Evolutionary conservation across 306 rosid genomes (phyloP).

Genomic region (Pyrus bretschneideri): DNA sequence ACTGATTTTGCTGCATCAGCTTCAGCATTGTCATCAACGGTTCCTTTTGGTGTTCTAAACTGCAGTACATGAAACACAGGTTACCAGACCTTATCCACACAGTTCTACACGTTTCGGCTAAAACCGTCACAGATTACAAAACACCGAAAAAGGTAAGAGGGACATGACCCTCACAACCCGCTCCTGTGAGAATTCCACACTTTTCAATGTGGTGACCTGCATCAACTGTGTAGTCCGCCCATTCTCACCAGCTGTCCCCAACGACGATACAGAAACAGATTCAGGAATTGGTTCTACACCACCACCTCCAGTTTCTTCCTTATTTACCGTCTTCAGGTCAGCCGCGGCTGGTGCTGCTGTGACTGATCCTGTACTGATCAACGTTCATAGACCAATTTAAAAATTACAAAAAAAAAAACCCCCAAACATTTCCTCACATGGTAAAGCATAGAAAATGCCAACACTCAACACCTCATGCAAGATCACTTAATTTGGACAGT

Average conservation of each 20-base stretch:
- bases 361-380: constrained; percentile 46
- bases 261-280: constrained; percentile 25
- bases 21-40: constrained; percentile 29
- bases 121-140: background rate
- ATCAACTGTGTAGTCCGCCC: constrained; percentile 15
- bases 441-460: background rate
- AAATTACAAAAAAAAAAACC: background rate
- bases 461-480: background rate
- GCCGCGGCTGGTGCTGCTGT: constrained; percentile 22
- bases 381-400: background rate
- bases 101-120: constrained; percentile 1
- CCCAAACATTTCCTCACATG: background rate
- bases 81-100: background rate
- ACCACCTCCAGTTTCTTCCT: constrained; percentile 34
- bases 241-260: constrained; percentile 29
- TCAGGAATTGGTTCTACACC: constrained; percentile 27
- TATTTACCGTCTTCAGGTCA: constrained; percentile 21
- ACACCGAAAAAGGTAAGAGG: background rate
- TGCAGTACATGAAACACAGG: constrained; percentile 21
- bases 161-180: constrained; percentile 57
- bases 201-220: constrained; percentile 36
- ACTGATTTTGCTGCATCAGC: constrained; percentile 29
- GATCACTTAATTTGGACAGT: background rate
- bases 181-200: constrained; percentile 38
- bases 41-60: constrained; percentile 43